Evolutionary conservation across 2,329 filamentous ascomycete genomes (phyloP), one percentile per base, ranked within the genome.

Genomic region (Penicillium sp.): DNA sequence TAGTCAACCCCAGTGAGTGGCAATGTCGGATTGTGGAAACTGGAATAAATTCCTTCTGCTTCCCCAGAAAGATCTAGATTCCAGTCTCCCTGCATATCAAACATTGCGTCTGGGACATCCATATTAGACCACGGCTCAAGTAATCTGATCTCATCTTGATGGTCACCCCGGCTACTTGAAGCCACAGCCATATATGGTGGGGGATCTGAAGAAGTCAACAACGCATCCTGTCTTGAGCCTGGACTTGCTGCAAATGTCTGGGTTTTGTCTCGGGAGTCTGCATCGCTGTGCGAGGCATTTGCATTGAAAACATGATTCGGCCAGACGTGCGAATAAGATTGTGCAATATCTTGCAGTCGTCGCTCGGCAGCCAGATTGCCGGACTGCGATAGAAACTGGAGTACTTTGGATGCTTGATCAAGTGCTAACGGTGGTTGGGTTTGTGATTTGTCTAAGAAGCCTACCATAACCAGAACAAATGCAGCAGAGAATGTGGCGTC

Each of bases 401-500:
- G 62, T 2, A 66, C 55, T 7, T 45, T 46, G 12, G 55, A 63
- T 21, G 63, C 63, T 54, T 64, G 60, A 6, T 56, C 49, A 13
- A 66, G 45, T 1, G 60, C 58, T 21, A 23, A 9, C 1, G 63
- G 60, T 17, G 62, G 63, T 6, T 56, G 31, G 12, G 33, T 45
- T 35, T 58, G 55, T 2, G 56, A 33, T 13, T 57, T 57, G 23
- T 63, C 49, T 8, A 62, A 29, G 19, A 65, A 59, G 1, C 63
- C 62, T 8, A 55, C 51, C 62, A 67, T 65, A 3, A 66, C 64
- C 33, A 67, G 50, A 3, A 67, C 62, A 40, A 67, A 67, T 9
- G 65, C 65, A 8, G 64, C 62, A 21, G 65, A 66, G 15, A 67
- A 67, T 13, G 62, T 65, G 21, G 65, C 64, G 4, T 66, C 65